Evolutionary conservation across 208 protist genomes (phyloP).

Genomic region (Leishmania lainsoni): DNA sequence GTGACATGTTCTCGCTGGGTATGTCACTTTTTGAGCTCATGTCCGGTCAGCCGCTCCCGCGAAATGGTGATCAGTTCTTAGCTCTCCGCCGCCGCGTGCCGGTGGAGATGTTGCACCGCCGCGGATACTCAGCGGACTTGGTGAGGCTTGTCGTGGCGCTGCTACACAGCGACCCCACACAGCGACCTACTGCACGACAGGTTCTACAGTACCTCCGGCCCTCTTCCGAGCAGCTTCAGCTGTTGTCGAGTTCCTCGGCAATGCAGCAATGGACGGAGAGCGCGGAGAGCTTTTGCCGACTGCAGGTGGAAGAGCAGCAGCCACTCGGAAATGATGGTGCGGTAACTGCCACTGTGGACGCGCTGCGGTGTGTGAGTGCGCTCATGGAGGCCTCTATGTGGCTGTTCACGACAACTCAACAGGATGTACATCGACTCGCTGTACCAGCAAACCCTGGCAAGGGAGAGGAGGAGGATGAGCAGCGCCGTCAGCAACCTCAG

Average conservation of each 20-base stretch:
- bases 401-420: conserved; percentile 31
- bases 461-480: conserved; percentile 12
- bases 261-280: conserved; percentile 40
- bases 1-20: conserved; percentile 92
- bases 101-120: conserved; percentile 34
- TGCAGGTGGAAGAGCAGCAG: conserved; percentile 8
- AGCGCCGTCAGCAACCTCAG: neutral
- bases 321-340: neutral
- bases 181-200: conserved; percentile 70
- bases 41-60: conserved; percentile 72
- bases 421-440: conserved; percentile 18
- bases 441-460: neutral
- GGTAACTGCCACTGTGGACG: neutral
- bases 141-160: conserved; percentile 55
- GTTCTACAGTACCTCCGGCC: conserved; percentile 68
- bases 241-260: conserved; percentile 20
- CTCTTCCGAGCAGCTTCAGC: conserved; percentile 32
- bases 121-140: conserved; percentile 67
- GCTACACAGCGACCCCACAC: conserved; percentile 54
- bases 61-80: conserved; percentile 72
- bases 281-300: conserved; percentile 3
- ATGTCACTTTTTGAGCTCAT: conserved; percentile 92
- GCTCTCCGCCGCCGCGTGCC: conserved; percentile 64
- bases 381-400: conserved; percentile 32
- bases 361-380: conserved; percentile 33